A percentile compares a stretch with the other conserved stretches of the same genome.
These are phyloP conservation scores for Aspergillus vadensis DNA, from an alignment of 2,329 filamentous ascomycete genomes.

Conservation along the genomic window DNA sequence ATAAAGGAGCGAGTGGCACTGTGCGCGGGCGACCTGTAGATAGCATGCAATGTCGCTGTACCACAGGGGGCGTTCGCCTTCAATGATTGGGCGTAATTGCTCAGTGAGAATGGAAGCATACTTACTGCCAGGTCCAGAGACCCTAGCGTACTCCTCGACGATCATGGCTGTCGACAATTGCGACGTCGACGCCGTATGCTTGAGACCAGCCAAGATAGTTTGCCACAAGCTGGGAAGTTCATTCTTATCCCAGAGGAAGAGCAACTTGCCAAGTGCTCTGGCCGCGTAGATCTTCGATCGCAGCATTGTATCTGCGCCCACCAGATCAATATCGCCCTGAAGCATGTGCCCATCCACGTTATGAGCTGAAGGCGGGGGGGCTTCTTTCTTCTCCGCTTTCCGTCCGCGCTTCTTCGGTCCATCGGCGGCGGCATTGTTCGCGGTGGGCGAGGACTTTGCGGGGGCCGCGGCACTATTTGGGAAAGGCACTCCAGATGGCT, in stretches of 20 bases:
- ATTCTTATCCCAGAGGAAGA: constrained; percentile 71
- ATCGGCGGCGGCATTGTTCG: constrained; percentile 54
- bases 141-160: constrained; percentile 82
- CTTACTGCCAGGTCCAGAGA: constrained; percentile 36
- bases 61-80: constrained; percentile 75
- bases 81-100: constrained; percentile 73
- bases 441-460: constrained; percentile 45
- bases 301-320: constrained; percentile 84
- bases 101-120: constrained; percentile 49
- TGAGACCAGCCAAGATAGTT: constrained; percentile 70
- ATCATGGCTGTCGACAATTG: constrained; percentile 82
- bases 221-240: constrained; percentile 55
- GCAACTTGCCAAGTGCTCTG: constrained; percentile 79
- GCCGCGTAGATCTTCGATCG: constrained; percentile 87
- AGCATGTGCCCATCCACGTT: constrained; percentile 99
- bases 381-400: constrained; percentile 81
- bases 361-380: constrained; percentile 70
- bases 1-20: constrained; percentile 86
- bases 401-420: constrained; percentile 74
- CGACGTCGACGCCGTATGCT: constrained; percentile 77
- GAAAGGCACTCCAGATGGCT: constrained; percentile 86
- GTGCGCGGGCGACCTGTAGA: constrained; percentile 83
- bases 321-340: constrained; percentile 91
- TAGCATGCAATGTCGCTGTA: constrained; percentile 91
- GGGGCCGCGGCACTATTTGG: constrained; percentile 49